phyloP scores from a whole-genome alignment of 148 eudicot genomes.

The Vaccinium myrtillus region DNA sequence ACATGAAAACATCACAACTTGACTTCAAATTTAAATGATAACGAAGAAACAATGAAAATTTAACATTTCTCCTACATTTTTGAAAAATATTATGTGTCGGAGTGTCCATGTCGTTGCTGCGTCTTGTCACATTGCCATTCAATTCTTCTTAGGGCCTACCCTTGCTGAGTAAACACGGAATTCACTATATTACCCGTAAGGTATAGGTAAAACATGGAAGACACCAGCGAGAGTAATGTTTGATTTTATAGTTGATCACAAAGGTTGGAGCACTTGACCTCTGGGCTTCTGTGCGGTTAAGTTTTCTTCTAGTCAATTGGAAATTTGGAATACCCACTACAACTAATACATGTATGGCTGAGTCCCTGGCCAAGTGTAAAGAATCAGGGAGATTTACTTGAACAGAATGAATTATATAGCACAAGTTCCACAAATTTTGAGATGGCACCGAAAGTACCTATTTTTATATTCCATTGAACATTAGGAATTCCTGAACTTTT shows the following conservation, averaged over 20 bases:
- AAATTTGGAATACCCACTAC: not conserved
- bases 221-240: not conserved
- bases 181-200: not conserved
- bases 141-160: conserved; percentile 1
- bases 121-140: not conserved
- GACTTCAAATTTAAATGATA: not conserved
- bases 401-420: not conserved
- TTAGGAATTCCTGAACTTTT: not conserved
- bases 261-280: not conserved
- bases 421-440: not conserved
- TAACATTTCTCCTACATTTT: not conserved
- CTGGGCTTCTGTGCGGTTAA: not conserved
- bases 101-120: not conserved
- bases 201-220: not conserved
- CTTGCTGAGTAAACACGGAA: not conserved
- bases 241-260: not conserved
- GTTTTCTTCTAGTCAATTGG: not conserved
- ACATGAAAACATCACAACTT: not conserved
- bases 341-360: not conserved
- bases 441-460: not conserved
- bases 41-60: not conserved
- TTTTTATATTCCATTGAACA: not conserved
- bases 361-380: not conserved
- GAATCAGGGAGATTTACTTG: not conserved
- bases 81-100: not conserved